Evolutionary conservation across 768 basidiomycete species (phyloP).

Genomic region (Pisolithus sp.): DNA sequence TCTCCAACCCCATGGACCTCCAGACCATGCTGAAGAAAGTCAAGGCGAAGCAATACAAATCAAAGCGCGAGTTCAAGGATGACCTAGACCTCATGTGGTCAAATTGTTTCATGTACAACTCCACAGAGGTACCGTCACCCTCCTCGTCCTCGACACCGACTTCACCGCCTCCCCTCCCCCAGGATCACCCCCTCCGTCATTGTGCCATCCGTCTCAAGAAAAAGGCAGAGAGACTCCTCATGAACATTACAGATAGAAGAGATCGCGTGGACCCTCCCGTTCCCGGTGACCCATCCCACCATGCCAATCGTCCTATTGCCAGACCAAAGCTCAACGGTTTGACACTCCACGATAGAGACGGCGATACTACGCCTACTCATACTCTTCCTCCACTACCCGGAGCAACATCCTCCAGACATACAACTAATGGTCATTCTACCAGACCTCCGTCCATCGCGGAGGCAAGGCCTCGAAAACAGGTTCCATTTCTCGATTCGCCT

Average conservation of each 20-base stretch:
- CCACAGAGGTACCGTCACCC: slow-evolving; percentile 55
- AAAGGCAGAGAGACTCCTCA: slow-evolving; percentile 82
- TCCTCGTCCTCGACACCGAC: background rate
- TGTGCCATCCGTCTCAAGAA: slow-evolving; percentile 74
- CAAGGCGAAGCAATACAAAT: slow-evolving; percentile 87
- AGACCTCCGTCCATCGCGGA: background rate
- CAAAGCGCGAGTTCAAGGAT: slow-evolving; percentile 87
- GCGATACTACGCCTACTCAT: slow-evolving; percentile 5
- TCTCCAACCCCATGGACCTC: slow-evolving; percentile 93
- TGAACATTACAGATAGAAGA: slow-evolving; percentile 83
- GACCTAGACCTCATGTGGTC: slow-evolving; percentile 97
- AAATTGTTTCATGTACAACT: slow-evolving; percentile 91
- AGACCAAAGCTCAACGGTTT: slow-evolving; percentile 41
- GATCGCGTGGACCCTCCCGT: slow-evolving; percentile 70
- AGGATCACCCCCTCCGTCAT: slow-evolving; percentile 86
- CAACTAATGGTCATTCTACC: background rate
- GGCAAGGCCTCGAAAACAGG: slow-evolving; percentile 31
- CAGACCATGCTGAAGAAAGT: slow-evolving; percentile 90
- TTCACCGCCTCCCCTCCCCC: slow-evolving; percentile 1
- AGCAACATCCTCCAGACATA: background rate
- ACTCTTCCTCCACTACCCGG: slow-evolving; percentile 23
- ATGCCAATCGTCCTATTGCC: slow-evolving; percentile 24
- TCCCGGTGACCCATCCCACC: slow-evolving; percentile 40
- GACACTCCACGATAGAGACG: slow-evolving; percentile 26
- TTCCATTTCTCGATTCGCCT: slow-evolving; percentile 57